phyloP scores from a whole-genome alignment of 1,284 basidiomycete genomes.

The Volvariella surrecta region DNA sequence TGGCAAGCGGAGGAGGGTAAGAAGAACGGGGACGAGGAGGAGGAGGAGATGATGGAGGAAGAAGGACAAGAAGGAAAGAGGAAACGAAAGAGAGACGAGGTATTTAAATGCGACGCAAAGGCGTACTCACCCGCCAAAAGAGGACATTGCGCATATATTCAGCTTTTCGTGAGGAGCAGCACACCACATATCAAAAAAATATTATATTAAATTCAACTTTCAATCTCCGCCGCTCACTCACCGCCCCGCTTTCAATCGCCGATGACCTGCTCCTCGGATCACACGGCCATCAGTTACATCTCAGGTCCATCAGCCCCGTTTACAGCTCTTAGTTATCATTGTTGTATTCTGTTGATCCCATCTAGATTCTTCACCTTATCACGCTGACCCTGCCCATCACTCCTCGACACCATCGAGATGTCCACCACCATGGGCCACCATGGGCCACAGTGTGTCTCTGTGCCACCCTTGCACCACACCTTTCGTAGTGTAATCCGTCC shows the following conservation, averaged over 20 bases:
- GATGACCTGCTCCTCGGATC: slow-evolving; percentile 15
- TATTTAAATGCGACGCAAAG: background rate
- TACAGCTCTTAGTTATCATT: background rate
- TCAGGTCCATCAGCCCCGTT: background rate
- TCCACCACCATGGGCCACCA: too few species aligned
- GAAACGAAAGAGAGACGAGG: background rate
- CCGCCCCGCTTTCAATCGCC: slow-evolving; percentile 12
- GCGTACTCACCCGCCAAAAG: background rate
- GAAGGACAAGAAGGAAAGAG: too few species aligned
- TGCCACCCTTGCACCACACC: too few species aligned
- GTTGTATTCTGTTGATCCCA: background rate
- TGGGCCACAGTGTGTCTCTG: too few species aligned
- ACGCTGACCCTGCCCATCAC: slow-evolving; percentile 8
- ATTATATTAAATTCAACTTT: slow-evolving; percentile 15
- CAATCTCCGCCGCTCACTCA: too few species aligned
- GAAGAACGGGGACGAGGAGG: background rate
- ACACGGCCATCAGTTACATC: slow-evolving; percentile 10
- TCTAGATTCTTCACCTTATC: slow-evolving; percentile 6
- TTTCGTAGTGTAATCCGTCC: too few species aligned
- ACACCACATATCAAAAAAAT: background rate
- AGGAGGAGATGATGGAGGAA: background rate
- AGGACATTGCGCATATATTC: background rate
- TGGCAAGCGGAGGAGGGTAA: too few species aligned
- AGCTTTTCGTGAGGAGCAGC: background rate
- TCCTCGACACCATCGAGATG: too few species aligned